Percentiles rank a stretch among this genome's conserved stretches.
Conservation (phyloP, 306 rosid genomes). For the Senna tora region DNA sequence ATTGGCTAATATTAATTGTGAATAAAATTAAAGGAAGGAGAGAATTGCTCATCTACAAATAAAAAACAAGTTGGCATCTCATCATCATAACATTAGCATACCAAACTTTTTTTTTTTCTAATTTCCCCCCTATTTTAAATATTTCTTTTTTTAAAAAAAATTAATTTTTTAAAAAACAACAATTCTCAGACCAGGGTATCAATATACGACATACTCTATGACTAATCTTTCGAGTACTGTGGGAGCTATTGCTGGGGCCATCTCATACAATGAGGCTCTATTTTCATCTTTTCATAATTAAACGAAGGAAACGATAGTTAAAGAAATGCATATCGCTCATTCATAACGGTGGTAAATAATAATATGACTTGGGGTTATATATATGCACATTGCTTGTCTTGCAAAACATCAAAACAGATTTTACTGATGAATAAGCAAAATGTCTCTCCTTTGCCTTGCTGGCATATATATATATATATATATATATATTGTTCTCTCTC, state of each 20-base stretch:
- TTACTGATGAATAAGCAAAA: neutral
- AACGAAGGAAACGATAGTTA: too few species aligned
- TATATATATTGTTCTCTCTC: constrained; percentile 10
- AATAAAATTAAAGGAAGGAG: constrained; percentile 30
- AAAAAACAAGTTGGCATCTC: constrained; percentile 36
- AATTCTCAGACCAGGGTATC: too few species aligned
- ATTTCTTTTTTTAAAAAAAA: neutral
- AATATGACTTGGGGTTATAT: too few species aligned
- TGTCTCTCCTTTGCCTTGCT: constrained; percentile 45
- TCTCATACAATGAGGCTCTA: too few species aligned
- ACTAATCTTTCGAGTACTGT: too few species aligned
- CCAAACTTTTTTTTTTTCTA: neutral
- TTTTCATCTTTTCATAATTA: too few species aligned
- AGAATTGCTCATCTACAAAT: neutral
- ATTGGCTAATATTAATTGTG: constrained; percentile 35
- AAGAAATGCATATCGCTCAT: too few species aligned
- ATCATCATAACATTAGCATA: constrained; percentile 40
- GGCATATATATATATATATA: constrained; percentile 28
- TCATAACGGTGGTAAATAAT: too few species aligned
- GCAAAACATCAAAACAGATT: constrained; percentile 34
- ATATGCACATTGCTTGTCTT: constrained; percentile 42
- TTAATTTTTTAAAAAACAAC: too few species aligned
- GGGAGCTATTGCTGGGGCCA: too few species aligned
- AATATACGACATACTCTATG: too few species aligned
- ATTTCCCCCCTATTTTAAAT: neutral